These are phyloP conservation scores for Magnusiomyces starmeri DNA, from an alignment of 1,139 yeast species.

Conservation along the genomic window DNA sequence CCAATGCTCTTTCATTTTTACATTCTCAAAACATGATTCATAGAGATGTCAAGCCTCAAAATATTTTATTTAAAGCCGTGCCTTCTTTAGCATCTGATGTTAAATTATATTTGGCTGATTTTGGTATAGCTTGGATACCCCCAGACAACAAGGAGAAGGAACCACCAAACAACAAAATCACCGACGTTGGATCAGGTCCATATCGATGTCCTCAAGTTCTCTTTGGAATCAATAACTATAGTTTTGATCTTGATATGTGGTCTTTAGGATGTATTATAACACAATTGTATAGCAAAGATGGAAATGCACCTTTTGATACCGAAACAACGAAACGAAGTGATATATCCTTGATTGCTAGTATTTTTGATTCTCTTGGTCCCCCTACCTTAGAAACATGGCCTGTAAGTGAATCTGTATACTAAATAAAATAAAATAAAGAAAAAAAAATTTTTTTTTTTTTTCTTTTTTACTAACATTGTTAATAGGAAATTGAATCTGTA, in stretches of 20 bases:
- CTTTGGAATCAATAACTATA: constrained; percentile 59
- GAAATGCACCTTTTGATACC: constrained; percentile 26
- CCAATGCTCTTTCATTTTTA: constrained; percentile 44
- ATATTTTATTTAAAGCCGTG: constrained; percentile 45
- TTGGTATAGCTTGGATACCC: constrained; percentile 61
- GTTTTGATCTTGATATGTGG: constrained; percentile 72
- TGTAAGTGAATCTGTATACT: constrained; percentile 21
- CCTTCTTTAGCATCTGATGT: constrained; percentile 8
- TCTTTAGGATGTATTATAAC: constrained; percentile 61
- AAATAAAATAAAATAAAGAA: not conserved
- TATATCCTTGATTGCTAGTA: constrained; percentile 53
- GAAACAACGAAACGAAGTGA: constrained; percentile 42
- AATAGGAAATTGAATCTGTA: not conserved
- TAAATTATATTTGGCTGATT: constrained; percentile 46
- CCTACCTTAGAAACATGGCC: constrained; percentile 50
- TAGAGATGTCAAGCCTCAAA: constrained; percentile 79
- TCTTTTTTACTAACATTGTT: not conserved
- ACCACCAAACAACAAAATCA: constrained; percentile 41
- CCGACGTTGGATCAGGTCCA: constrained; percentile 67
- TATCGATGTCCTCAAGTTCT: constrained; percentile 83
- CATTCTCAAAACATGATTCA: constrained; percentile 67
- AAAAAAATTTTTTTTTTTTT: constrained; percentile 1
- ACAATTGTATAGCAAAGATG: constrained; percentile 39
- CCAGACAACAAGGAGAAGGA: constrained; percentile 42
- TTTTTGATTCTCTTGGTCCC: constrained; percentile 61